Percentiles rank a stretch among this genome's conserved stretches.
Evolutionary conservation across 257 asterid species (phyloP).

Genomic region (Solanum bukasovii): DNA sequence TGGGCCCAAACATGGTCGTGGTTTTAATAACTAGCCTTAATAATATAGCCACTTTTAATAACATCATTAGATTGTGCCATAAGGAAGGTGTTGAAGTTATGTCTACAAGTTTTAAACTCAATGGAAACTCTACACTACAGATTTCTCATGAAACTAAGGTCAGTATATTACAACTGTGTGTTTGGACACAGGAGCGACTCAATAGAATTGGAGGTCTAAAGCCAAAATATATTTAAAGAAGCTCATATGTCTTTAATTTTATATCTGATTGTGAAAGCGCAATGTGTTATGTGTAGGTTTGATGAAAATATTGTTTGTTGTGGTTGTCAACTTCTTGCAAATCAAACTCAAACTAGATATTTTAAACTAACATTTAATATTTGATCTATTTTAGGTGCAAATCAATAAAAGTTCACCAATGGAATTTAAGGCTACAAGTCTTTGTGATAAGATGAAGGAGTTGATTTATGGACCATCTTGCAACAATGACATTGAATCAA

Average conservation of each 20-base stretch:
- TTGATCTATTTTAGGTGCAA: slow-evolving; percentile 4
- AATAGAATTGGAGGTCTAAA: background rate
- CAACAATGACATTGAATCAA: slow-evolving; percentile 17
- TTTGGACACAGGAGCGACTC: background rate
- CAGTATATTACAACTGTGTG: background rate
- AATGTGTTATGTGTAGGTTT: background rate
- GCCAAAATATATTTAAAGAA: background rate
- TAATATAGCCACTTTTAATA: slow-evolving; percentile 15
- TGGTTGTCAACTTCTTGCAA: background rate
- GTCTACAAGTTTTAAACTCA: slow-evolving; percentile 22
- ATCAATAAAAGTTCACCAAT: slow-evolving; percentile 10
- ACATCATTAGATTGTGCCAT: slow-evolving; percentile 14
- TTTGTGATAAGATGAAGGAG: slow-evolving; percentile 19
- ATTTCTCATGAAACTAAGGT: slow-evolving; percentile 25
- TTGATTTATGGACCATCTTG: slow-evolving; percentile 10
- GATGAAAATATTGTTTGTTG: background rate
- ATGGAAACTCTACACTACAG: slow-evolving; percentile 32
- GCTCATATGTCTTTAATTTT: background rate
- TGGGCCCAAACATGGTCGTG: slow-evolving; percentile 28
- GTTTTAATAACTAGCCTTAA: slow-evolving; percentile 17
- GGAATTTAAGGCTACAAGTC: slow-evolving; percentile 7
- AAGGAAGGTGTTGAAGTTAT: slow-evolving; percentile 29
- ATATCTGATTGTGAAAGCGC: background rate
- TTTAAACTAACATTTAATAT: background rate
- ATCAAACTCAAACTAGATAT: background rate